Conservation (phyloP, 176 grass and related monocot genomes). For the Phoenix dactylifera region DNA sequence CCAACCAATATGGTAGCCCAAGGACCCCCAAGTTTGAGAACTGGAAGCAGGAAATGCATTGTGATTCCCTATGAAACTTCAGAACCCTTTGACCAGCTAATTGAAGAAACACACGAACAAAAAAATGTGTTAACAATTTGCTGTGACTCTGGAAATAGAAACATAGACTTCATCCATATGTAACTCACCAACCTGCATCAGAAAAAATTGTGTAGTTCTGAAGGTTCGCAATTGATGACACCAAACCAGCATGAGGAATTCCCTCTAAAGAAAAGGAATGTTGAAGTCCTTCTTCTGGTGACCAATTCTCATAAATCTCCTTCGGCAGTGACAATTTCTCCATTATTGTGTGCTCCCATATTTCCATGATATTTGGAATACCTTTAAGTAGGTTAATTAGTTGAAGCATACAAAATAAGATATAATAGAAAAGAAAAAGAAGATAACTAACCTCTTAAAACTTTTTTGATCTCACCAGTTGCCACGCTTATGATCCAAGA, state of each 20-base stretch:
- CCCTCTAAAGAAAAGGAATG: constrained; percentile 29
- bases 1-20: constrained; percentile 70
- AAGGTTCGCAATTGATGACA: constrained; percentile 74
- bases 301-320: constrained; percentile 31
- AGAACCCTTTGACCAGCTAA: constrained; percentile 66
- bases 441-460: constrained; percentile 42
- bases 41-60: constrained; percentile 33
- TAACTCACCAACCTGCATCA: constrained; percentile 60
- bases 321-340: constrained; percentile 52
- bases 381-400: constrained; percentile 26
- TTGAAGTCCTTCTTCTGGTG: constrained; percentile 12
- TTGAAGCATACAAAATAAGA: background rate
- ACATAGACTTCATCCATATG: constrained; percentile 15
- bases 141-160: background rate
- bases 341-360: constrained; percentile 39
- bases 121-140: constrained; percentile 1
- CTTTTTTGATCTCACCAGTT: constrained; percentile 43
- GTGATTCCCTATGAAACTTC: constrained; percentile 46
- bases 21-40: constrained; percentile 69
- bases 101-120: constrained; percentile 17
- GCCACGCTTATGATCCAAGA: constrained; percentile 54
- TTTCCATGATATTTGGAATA: constrained; percentile 42
- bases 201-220: constrained; percentile 45
- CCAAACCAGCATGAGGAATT: constrained; percentile 26
- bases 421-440: constrained; percentile 17